Conservation (phyloP, 176 grass and related monocot species). For the Musa schizocarpa region DNA sequence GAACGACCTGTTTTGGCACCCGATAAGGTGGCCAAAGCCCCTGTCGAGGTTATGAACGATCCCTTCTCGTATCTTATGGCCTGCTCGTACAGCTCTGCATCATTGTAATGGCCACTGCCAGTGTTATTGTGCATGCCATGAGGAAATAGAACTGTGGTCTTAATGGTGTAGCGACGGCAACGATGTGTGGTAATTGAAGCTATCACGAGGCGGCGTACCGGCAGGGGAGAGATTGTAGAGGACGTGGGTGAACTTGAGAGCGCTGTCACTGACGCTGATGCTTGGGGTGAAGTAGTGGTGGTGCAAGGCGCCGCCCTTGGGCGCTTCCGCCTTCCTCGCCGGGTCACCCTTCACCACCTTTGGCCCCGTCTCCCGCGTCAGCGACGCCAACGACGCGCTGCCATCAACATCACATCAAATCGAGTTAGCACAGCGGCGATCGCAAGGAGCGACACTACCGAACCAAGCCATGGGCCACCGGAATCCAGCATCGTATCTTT, state of each 20-base stretch:
- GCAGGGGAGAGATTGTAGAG: conserved; percentile 93
- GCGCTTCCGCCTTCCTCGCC: conserved; percentile 47
- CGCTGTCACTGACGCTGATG: conserved; percentile 82
- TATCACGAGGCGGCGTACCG: conserved; percentile 18
- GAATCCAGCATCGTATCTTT: too few relatives aligned
- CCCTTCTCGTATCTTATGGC: conserved; percentile 96
- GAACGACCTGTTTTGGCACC: conserved; percentile 92
- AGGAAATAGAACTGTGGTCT: too few relatives aligned
- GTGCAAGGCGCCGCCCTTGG: conserved; percentile 28
- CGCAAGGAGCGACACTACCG: too few relatives aligned
- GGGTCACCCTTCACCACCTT: conserved; percentile 76
- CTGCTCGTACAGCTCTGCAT: conserved; percentile 85
- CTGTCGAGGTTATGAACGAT: conserved; percentile 66
- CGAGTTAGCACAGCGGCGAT: too few relatives aligned
- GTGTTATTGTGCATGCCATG: too few relatives aligned
- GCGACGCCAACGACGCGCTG: conserved; percentile 92
- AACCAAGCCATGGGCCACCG: too few relatives aligned
- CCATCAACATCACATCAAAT: background rate
- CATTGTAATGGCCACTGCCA: too few relatives aligned
- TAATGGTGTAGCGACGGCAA: too few relatives aligned
- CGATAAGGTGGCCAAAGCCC: conserved; percentile 78
- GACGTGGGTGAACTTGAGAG: conserved; percentile 98
- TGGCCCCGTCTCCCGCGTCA: conserved; percentile 82
- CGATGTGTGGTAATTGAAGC: too few relatives aligned
- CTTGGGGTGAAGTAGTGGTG: conserved; percentile 49